Percentiles rank a stretch among this genome's conserved stretches.
Evolutionary conservation across 352 stramenopile species (phyloP).

Genomic region (Phytophthora sp.): DNA sequence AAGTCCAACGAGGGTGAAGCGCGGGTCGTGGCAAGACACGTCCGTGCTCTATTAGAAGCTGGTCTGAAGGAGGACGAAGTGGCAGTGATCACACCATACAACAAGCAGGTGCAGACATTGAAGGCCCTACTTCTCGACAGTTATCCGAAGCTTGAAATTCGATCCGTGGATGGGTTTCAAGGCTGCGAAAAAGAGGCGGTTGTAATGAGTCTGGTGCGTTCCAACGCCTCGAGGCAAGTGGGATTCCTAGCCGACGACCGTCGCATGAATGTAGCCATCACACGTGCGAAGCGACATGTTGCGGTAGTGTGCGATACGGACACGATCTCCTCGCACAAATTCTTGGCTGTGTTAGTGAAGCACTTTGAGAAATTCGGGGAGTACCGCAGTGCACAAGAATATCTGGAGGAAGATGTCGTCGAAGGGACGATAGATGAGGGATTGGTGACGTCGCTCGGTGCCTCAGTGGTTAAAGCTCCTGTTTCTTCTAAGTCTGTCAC

Average conservation of each 20-base stretch:
- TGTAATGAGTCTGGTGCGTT: slow-evolving; percentile 98
- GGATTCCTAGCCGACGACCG: slow-evolving; percentile 97
- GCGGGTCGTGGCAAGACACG: slow-evolving; percentile 79
- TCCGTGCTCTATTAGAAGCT: slow-evolving; percentile 79
- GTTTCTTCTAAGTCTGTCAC: neutral
- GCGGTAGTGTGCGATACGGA: slow-evolving; percentile 95
- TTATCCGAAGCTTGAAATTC: slow-evolving; percentile 83
- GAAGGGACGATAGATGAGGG: slow-evolving; percentile 37
- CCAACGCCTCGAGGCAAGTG: slow-evolving; percentile 87
- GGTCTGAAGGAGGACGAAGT: slow-evolving; percentile 92
- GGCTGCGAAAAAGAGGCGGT: slow-evolving; percentile 98
- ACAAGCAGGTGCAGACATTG: slow-evolving; percentile 96
- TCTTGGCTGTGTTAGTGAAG: slow-evolving; percentile 89
- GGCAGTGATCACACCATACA: slow-evolving; percentile 98
- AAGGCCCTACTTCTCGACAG: slow-evolving; percentile 81
- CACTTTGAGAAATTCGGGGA: slow-evolving; percentile 96
- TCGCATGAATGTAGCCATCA: slow-evolving; percentile 98
- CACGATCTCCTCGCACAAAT: slow-evolving; percentile 91
- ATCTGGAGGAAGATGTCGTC: slow-evolving; percentile 66
- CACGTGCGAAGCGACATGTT: slow-evolving; percentile 95
- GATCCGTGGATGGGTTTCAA: slow-evolving; percentile 97
- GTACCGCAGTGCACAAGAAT: slow-evolving; percentile 87
- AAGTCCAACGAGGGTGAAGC: slow-evolving; percentile 88
- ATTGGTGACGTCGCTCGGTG: slow-evolving; percentile 15
- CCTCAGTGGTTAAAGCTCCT: neutral